Conservation (phyloP, 1,284 basidiomycete species). For the Peniophora sp. region DNA sequence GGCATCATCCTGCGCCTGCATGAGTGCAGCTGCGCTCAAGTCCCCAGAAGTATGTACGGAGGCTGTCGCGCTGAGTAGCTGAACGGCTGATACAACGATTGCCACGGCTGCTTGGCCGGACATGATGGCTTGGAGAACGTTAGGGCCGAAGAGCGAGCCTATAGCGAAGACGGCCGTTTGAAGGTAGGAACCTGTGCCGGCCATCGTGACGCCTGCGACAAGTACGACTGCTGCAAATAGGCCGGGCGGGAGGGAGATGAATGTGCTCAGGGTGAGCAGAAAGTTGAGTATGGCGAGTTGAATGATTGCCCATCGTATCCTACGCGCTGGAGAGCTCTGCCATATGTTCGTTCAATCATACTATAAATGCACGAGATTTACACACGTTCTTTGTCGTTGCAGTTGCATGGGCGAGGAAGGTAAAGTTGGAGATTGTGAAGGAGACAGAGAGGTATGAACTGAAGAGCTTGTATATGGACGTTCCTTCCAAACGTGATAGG, state of each 20-base stretch:
- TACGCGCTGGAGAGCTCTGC: slow-evolving; percentile 44
- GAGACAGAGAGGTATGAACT: slow-evolving; percentile 62
- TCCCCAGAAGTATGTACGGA: slow-evolving; percentile 31
- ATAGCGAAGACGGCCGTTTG: slow-evolving; percentile 63
- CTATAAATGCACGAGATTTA: neutral
- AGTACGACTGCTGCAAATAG: slow-evolving; percentile 60
- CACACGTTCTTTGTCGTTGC: slow-evolving; percentile 56
- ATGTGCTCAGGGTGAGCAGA: slow-evolving; percentile 54
- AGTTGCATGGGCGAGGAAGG: slow-evolving; percentile 67
- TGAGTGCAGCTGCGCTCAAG: slow-evolving; percentile 12
- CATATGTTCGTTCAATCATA: slow-evolving; percentile 1
- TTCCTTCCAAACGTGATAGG: slow-evolving; percentile 50
- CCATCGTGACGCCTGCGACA: slow-evolving; percentile 46
- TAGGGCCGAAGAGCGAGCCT: slow-evolving; percentile 65
- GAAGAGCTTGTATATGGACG: slow-evolving; percentile 51
- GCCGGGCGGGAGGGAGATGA: slow-evolving; percentile 40
- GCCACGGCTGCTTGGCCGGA: slow-evolving; percentile 74
- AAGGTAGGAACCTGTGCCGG: slow-evolving; percentile 56
- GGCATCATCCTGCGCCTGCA: slow-evolving; percentile 30
- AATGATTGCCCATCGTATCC: slow-evolving; percentile 36
- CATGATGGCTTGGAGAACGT: slow-evolving; percentile 62
- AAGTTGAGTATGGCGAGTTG: slow-evolving; percentile 41
- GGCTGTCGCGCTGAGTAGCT: slow-evolving; percentile 54
- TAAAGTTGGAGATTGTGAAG: slow-evolving; percentile 56
- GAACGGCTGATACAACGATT: slow-evolving; percentile 63